Evolutionary conservation across 2,329 filamentous ascomycete species (phyloP).

Genomic region (Neoascochyta sp.): DNA sequence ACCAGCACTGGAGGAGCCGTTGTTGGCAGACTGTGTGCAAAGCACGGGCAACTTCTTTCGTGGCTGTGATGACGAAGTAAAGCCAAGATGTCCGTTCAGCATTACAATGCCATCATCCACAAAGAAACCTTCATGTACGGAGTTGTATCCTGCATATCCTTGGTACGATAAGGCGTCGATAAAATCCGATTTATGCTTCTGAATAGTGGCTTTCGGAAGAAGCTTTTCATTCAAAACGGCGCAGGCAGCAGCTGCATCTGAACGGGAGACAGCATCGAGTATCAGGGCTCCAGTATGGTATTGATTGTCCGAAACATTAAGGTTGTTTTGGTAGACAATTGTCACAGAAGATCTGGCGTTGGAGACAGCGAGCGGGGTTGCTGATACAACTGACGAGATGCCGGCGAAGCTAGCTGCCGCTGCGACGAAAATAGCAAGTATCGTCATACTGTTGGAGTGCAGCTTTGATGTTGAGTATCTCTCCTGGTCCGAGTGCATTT

Average conservation of each 20-base stretch:
- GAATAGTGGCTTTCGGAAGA: constrained; percentile 42
- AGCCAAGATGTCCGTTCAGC: constrained; percentile 35
- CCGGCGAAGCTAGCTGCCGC: constrained; percentile 16
- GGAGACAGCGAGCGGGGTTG: constrained; percentile 11
- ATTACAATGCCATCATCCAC: constrained; percentile 43
- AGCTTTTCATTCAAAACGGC: constrained; percentile 48
- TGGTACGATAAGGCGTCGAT: constrained; percentile 46
- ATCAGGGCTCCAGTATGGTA: constrained; percentile 53
- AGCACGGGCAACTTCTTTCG: constrained; percentile 47
- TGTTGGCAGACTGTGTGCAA: constrained; percentile 49
- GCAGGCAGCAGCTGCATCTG: constrained; percentile 45
- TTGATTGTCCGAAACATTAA: constrained; percentile 51
- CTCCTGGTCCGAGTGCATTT: background rate
- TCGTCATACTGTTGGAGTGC: constrained; percentile 16
- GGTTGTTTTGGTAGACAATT: constrained; percentile 53
- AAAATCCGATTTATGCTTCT: constrained; percentile 47
- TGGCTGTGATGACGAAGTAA: constrained; percentile 20
- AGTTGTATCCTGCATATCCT: constrained; percentile 40
- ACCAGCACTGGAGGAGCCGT: constrained; percentile 24
- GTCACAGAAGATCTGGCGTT: constrained; percentile 46
- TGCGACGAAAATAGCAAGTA: constrained; percentile 20
- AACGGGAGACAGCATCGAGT: constrained; percentile 43
- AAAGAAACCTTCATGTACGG: constrained; percentile 41
- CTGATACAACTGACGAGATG: constrained; percentile 14
- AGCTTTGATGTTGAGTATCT: too few relatives aligned